Percentiles rank a stretch among this genome's conserved stretches.
phyloP scores from a whole-genome alignment of 768 basidiomycete genomes.

The Tricholoma sp. region DNA sequence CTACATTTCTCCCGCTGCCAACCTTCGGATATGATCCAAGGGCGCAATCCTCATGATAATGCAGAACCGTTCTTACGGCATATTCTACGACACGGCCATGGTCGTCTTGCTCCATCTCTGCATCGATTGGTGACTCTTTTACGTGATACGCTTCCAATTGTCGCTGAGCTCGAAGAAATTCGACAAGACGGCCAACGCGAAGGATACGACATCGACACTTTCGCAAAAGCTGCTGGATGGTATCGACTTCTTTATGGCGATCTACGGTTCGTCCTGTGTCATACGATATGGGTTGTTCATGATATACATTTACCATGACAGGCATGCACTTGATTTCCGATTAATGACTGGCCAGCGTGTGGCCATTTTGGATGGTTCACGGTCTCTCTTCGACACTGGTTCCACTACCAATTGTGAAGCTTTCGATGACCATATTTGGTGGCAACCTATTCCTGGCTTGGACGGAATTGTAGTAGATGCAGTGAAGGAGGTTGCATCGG shows the following conservation, averaged over 20 bases:
- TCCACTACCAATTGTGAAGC: constrained; percentile 4
- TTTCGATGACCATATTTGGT: constrained; percentile 24
- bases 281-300: background rate
- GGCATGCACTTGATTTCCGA: constrained; percentile 78
- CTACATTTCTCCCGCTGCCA: constrained; percentile 61
- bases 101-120: constrained; percentile 58
- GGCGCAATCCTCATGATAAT: constrained; percentile 72
- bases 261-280: constrained; percentile 40
- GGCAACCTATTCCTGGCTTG: constrained; percentile 62
- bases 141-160: constrained; percentile 73
- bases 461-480: constrained; percentile 43
- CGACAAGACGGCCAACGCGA: constrained; percentile 29
- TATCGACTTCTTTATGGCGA: constrained; percentile 71
- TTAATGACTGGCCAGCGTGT: constrained; percentile 63
- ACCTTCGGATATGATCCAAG: constrained; percentile 16
- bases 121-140: constrained; percentile 64
- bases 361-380: constrained; percentile 69
- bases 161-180: constrained; percentile 62
- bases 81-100: constrained; percentile 61
- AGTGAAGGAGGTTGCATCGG: constrained; percentile 35
- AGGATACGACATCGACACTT: constrained; percentile 48
- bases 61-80: constrained; percentile 72
- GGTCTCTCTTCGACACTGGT: constrained; percentile 42
- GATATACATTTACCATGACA: constrained; percentile 19
- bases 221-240: constrained; percentile 80